Base-by-base conservation (phyloP, 257 asterid genomes). In the Ballota nigra region DNA sequence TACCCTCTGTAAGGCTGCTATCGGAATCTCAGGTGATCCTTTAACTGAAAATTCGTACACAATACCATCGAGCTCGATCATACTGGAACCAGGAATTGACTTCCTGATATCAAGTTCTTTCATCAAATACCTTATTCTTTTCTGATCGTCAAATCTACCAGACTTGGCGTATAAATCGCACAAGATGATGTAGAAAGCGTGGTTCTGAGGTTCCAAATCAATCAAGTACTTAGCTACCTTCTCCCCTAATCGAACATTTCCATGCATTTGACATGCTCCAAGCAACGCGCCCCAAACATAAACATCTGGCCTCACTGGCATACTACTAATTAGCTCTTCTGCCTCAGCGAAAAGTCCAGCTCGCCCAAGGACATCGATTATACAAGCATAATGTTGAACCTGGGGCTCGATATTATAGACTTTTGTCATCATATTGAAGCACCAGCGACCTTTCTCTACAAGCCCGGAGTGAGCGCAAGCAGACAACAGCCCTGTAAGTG, bases 221-320 rank as follows among this genome's bases (percentile, higher is more conserved):
- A 91, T 87, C 85, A 91, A 80, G 70, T 56, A 9, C 62, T 61
- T 74, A 6, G 93, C 89, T 9, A 91, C 81, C 51, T 68, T 85
- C 71, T 87, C 96, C 68, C 96, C 97, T 49, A 89, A 72, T 34
- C 68, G 62, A 23, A 89, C 80, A 68, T 86, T 83, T 59, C 83
- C 87, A 43, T 91, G 92, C 82, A 85, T 72, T 79, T 87, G 95
- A 73, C 97, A 91, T 8, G 92, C 92, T 58, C 95, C 96, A 5
- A 91, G 91, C 23, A 91, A 74, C 62, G 97, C 96, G 53, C 97
- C 92, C 96, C 92, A 91, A 41, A 89, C 92, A 49, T 59, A 91
- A 71, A 81, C 87, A 75, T 91, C 95, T 5, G 96, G 91, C 76
- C 79, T 75, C 90, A 84, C 78, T 5, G 92, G 88, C 96, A 91